Evolutionary conservation across 768 basidiomycete genomes (phyloP), one percentile per base, ranked within the genome.

Genomic region (Infundibulicybe gibba): DNA sequence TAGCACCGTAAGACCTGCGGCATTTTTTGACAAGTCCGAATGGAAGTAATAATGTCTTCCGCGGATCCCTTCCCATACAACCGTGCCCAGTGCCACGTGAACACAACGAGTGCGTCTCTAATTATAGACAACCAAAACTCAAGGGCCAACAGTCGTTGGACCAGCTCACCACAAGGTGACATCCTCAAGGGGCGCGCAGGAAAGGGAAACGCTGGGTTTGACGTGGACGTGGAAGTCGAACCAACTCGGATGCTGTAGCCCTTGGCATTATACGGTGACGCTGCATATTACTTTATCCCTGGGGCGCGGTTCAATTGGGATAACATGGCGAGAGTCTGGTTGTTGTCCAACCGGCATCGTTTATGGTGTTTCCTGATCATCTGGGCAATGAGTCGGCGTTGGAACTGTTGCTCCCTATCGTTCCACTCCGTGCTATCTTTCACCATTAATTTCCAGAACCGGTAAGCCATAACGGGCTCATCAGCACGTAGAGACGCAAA

Each of bases 371-470:
- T 25, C 38, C 25, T 45, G n/a, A 80, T 58, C 53, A 59, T 54
- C 6, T 42, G 15, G 40, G 60, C 63, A 34, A 86, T 76, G 17
- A 59, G 57, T 1, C 58, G 49, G 44, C 85, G 79, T 52, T 72
- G 57, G 32, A 43, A 45, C 20, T 43, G 49, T 53, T 83, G 81
- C 54, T 74, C 70, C 15, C 15, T 21, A 57, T 83, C 80, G 5
- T 58, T 53, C 77, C 77, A 79, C 46, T 76, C 66, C 5, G 72
- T 63, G 59, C 65, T 73, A 20, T 60, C 58, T 48, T 59, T 65
- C 11, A 86, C 42, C 49, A 85, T 60, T 41, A 61, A 53, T 41
- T 60, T 54, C 85, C 85, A 88, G 60, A 86, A 85, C 39, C 63
- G 62, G 65, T 70, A 84, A 1, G 83, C 86, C 63, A 81, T 61